Evolutionary conservation across 148 eudicot genomes (phyloP).

Genomic region (Silene uniflora): DNA sequence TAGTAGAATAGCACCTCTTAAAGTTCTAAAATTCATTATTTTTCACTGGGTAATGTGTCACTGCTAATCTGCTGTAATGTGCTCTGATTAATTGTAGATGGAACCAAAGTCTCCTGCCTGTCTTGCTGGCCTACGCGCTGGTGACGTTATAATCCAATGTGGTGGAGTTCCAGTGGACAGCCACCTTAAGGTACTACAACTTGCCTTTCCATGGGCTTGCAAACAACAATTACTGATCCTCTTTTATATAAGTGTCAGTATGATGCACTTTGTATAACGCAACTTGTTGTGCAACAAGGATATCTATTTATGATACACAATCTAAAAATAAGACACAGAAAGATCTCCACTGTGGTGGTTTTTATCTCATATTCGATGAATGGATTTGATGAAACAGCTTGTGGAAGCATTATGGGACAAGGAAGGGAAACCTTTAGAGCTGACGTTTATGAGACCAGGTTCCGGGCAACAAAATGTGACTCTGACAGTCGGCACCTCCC

Average conservation of each 20-base stretch:
- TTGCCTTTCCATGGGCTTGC: too few relatives aligned
- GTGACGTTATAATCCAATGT: constrained; percentile 1
- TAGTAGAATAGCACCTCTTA: too few relatives aligned
- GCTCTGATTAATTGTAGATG: background rate
- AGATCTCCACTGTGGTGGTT: background rate
- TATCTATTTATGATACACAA: too few relatives aligned
- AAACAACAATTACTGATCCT: too few relatives aligned
- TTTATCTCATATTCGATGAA: too few relatives aligned
- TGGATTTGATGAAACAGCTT: background rate
- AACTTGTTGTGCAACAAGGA: too few relatives aligned
- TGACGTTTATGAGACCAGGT: constrained; percentile 1
- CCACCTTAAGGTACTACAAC: background rate
- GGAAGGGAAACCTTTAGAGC: constrained; percentile 5
- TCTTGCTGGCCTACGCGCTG: background rate
- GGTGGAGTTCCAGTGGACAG: background rate
- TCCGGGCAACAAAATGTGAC: background rate
- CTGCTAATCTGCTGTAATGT: background rate
- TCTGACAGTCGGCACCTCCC: background rate
- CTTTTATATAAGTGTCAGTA: too few relatives aligned
- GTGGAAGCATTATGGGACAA: constrained; percentile 10
- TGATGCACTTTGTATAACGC: too few relatives aligned
- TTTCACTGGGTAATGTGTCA: background rate
- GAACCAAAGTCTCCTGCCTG: constrained; percentile 3
- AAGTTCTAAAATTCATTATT: background rate
- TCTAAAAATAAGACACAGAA: too few relatives aligned